Evolutionary conservation across 768 basidiomycete species (phyloP).

Genomic region (Myochromella boudieri): DNA sequence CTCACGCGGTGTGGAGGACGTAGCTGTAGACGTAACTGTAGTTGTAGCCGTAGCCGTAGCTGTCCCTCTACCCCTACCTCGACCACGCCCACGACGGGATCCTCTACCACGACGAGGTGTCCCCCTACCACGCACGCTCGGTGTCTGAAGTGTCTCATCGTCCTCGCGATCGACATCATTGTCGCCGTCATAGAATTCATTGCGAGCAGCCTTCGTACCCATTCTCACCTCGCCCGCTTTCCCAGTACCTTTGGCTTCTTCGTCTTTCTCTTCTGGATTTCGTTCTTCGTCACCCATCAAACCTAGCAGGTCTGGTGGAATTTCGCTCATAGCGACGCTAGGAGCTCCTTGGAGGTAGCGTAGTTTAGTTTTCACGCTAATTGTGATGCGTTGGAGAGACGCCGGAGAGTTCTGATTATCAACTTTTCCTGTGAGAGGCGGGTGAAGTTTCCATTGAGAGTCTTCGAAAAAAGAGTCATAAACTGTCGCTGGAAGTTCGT

Average conservation of each 20-base stretch:
- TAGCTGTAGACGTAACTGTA: too few relatives aligned
- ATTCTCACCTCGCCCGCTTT: conserved; percentile 53
- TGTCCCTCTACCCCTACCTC: conserved; percentile 36
- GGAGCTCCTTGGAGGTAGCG: conserved; percentile 94
- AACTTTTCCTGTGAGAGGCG: conserved; percentile 86
- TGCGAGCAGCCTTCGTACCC: conserved; percentile 54
- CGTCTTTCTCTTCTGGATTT: conserved; percentile 33
- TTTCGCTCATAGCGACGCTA: conserved; percentile 95
- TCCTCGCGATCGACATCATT: conserved; percentile 61
- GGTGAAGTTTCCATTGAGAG: conserved; percentile 89
- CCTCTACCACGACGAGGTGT: conserved; percentile 30
- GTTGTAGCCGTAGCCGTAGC: not conserved
- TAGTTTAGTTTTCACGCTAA: conserved; percentile 82
- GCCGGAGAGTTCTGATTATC: conserved; percentile 89
- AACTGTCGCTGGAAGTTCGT: conserved; percentile 83
- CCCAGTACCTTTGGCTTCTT: conserved; percentile 54
- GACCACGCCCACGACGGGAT: conserved; percentile 30
- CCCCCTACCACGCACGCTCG: conserved; percentile 18
- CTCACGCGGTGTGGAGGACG: conserved; percentile 20
- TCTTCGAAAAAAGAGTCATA: conserved; percentile 95
- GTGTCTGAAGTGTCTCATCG: conserved; percentile 12
- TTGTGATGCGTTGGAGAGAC: conserved; percentile 84
- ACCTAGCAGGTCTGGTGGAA: conserved; percentile 87
- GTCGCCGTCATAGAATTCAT: conserved; percentile 76
- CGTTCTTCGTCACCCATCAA: conserved; percentile 55